phyloP scores from a whole-genome alignment of 202 grass and related monocot genomes.

The Musa balbisiana region DNA sequence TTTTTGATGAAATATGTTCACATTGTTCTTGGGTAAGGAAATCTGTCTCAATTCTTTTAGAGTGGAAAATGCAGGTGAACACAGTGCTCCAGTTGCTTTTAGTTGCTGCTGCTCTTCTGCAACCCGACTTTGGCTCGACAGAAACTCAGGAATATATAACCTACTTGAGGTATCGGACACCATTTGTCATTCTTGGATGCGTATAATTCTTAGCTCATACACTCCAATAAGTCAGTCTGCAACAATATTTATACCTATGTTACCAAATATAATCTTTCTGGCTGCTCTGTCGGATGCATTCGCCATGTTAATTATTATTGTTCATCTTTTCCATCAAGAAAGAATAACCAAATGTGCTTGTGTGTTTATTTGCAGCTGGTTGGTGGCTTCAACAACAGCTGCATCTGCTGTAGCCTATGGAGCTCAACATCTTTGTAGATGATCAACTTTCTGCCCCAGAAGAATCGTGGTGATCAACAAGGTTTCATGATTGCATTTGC shows the following conservation, averaged over 20 bases:
- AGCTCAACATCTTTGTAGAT: constrained; percentile 48
- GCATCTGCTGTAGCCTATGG: constrained; percentile 67
- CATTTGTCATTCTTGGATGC: not conserved
- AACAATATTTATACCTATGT: not conserved
- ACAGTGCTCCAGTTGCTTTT: constrained; percentile 89
- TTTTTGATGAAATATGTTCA: not conserved
- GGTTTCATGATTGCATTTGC: too few species aligned
- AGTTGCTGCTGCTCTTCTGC: constrained; percentile 78
- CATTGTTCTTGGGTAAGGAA: not conserved
- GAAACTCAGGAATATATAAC: constrained; percentile 63
- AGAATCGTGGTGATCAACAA: constrained; percentile 2
- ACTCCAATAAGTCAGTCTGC: not conserved
- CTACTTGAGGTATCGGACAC: constrained; percentile 38
- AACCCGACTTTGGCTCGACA: constrained; percentile 80
- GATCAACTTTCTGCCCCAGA: constrained; percentile 20
- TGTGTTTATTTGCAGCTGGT: constrained; percentile 52
- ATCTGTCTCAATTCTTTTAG: not conserved
- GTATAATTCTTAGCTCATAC: not conserved
- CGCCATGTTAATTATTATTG: not conserved
- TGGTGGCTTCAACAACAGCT: constrained; percentile 73
- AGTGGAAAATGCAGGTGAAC: constrained; percentile 50
- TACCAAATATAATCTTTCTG: too few species aligned
- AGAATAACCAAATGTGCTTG: not conserved
- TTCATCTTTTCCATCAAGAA: not conserved
- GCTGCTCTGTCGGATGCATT: too few species aligned